Percentiles rank a stretch among this genome's conserved stretches.
These are phyloP conservation scores for Tuber melanosporum DNA, from an alignment of 495 filamentous ascomycete genomes.

Conservation along the genomic window DNA sequence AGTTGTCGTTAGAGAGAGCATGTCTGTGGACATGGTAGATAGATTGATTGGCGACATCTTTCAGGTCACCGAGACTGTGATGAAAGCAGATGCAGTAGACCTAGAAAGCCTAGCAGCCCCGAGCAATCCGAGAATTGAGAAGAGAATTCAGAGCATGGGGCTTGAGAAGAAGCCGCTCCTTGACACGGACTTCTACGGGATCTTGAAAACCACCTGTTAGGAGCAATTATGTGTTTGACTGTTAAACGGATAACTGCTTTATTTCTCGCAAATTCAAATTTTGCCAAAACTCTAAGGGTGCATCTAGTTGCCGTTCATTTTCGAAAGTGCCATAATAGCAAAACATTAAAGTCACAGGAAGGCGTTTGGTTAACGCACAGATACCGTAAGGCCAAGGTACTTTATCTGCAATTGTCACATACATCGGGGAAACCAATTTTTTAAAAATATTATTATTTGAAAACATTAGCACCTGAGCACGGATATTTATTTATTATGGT, in stretches of 20 bases:
- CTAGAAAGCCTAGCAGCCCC: constrained; percentile 43
- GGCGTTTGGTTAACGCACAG: no score
- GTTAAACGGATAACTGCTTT: constrained; percentile 44
- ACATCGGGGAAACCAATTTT: no score
- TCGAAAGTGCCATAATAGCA: not conserved
- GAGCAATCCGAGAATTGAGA: constrained; percentile 41
- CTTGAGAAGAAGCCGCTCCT: constrained; percentile 13
- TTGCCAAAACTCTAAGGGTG: not conserved
- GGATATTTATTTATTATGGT: no score
- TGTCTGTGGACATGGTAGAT: constrained; percentile 64
- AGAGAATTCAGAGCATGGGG: constrained; percentile 24
- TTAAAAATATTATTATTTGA: no score
- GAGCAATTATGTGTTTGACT: constrained; percentile 12
- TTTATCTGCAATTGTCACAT: no score
- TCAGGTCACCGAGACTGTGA: constrained; percentile 31
- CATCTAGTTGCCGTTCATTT: not conserved
- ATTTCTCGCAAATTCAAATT: not conserved
- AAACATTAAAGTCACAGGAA: no score
- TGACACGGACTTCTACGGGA: constrained; percentile 19
- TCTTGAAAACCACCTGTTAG: constrained; percentile 44
- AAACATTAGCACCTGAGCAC: no score
- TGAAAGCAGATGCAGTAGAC: constrained; percentile 49
- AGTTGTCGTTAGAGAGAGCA: constrained; percentile 62
- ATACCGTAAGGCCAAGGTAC: no score
- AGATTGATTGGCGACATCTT: constrained; percentile 44